phyloP scores from a whole-genome alignment of 108 stramenopile genomes.

The Cyclotella kingstonii region DNA sequence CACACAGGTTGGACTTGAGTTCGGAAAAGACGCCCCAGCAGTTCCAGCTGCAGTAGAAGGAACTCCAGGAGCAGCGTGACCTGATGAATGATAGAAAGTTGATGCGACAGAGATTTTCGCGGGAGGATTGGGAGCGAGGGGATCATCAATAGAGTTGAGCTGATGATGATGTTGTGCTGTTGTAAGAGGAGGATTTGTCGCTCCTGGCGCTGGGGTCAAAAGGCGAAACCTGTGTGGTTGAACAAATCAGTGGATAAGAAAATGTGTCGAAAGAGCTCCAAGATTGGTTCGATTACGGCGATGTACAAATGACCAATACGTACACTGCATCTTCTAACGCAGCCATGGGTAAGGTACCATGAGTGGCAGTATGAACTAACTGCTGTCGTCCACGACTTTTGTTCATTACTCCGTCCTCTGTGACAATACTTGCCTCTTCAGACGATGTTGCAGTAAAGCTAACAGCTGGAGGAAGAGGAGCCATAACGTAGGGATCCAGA shows the following conservation, averaged over 20 bases:
- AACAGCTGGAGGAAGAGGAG: slow-evolving; percentile 22
- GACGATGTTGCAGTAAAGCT: neutral
- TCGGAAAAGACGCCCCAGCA: slow-evolving; percentile 2
- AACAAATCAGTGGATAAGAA: too few species aligned
- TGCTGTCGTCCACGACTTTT: slow-evolving; percentile 36
- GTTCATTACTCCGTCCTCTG: neutral
- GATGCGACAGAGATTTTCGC: slow-evolving; percentile 51
- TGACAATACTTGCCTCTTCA: too few species aligned
- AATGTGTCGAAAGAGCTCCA: too few species aligned
- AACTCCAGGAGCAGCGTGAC: neutral
- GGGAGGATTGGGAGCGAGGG: slow-evolving; percentile 76
- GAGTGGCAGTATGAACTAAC: slow-evolving; percentile 45
- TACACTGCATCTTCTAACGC: slow-evolving; percentile 86
- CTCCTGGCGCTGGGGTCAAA: slow-evolving; percentile 63
- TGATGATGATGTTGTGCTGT: slow-evolving; percentile 18
- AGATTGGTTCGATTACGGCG: neutral
- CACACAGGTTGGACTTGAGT: slow-evolving; percentile 74
- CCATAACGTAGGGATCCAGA: slow-evolving; percentile 63
- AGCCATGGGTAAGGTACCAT: slow-evolving; percentile 57
- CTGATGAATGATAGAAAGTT: slow-evolving; percentile 10
- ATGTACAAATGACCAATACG: slow-evolving; percentile 12
- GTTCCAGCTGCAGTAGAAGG: neutral
- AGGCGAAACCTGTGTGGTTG: slow-evolving; percentile 65
- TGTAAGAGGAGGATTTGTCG: slow-evolving; percentile 15
- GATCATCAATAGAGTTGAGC: slow-evolving; percentile 52